These are phyloP conservation scores for Lophium mytilinum DNA, from an alignment of 495 filamentous ascomycete species.

Conservation along the genomic window DNA sequence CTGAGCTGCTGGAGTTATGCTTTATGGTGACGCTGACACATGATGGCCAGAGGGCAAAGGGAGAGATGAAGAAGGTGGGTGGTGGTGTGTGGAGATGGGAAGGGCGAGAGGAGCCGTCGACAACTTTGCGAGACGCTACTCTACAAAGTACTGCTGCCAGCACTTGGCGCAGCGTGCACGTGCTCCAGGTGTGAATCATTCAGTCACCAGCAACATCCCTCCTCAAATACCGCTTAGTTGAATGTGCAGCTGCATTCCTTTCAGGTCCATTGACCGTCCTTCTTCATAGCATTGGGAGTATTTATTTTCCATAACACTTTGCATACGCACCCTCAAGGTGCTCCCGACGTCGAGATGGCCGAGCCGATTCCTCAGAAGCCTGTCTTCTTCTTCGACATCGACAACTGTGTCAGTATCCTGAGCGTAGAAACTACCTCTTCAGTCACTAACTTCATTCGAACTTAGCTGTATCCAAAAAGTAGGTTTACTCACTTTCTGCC, in stretches of 20 bases:
- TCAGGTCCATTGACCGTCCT: too few relatives aligned
- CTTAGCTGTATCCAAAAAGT: conserved; percentile 57
- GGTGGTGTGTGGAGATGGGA: not conserved
- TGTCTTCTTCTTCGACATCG: conserved; percentile 88
- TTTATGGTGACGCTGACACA: not conserved
- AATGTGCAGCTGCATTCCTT: too few relatives aligned
- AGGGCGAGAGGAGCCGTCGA: too few relatives aligned
- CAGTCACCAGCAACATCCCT: too few relatives aligned
- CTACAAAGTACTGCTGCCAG: too few relatives aligned
- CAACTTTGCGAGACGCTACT: too few relatives aligned
- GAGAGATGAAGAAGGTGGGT: not conserved
- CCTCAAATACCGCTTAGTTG: too few relatives aligned
- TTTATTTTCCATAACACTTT: too few relatives aligned
- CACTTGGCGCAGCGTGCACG: too few relatives aligned
- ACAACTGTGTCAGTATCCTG: conserved; percentile 73
- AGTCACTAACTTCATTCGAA: not conserved
- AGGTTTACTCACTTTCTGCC: conserved; percentile 14
- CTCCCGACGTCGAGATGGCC: not conserved
- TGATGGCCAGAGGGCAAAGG: not conserved
- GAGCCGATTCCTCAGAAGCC: conserved; percentile 33
- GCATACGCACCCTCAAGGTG: too few relatives aligned
- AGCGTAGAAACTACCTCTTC: not conserved
- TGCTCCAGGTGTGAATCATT: too few relatives aligned
- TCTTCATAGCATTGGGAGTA: too few relatives aligned
- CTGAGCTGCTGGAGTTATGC: not conserved